Evolutionary conservation across 495 filamentous ascomycete genomes (phyloP), one percentile per base, ranked within the genome.

Genomic region (Neurospora sp.): DNA sequence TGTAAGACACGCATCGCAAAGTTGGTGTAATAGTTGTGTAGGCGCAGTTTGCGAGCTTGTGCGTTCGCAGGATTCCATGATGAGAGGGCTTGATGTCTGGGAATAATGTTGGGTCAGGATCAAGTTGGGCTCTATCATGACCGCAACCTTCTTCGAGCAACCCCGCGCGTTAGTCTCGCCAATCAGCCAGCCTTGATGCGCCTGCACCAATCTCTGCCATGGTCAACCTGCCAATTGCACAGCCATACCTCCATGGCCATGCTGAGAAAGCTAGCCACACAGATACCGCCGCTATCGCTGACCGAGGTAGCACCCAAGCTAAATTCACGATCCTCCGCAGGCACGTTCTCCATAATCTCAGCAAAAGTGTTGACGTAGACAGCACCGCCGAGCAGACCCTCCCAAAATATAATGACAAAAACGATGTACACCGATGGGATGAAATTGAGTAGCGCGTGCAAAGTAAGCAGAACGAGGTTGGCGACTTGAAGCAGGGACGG

Each of bases 331-430:
- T 98, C 95, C 42, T 89, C 87, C 8, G 85, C 81, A 0, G 89
- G 87, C 0, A 97, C 91, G 10, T 89, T 88, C 71, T 98, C 92
- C 77, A 90, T 90, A 74, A 99, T 96, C 80, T 95, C 92, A 1
- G 94, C 93, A 82, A 97, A 99, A 0, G 94, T 97, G 73, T 95
- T 97, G 62, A 98, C 94, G 77, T 99, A 99, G 0, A 98, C 96
- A 10, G 91, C 82, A 0, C 96, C 96, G 7, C 96, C 96, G 0
- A 99, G 84, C 46, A 99, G 81, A 0, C 96, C 96, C 79, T 97
- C 95, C 95, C 96, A 98, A 78, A 98, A 97, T n/a, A 97, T 83
- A 66, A 98, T 83, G 7, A 86, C 77, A 79, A 97, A 97, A 5
- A 98, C 81, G 27, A 97, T 77, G 77, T 92, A 98, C 11, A 98